phyloP scores from a whole-genome alignment of 805 yeast species.

The Candida sakaeoensis region DNA sequence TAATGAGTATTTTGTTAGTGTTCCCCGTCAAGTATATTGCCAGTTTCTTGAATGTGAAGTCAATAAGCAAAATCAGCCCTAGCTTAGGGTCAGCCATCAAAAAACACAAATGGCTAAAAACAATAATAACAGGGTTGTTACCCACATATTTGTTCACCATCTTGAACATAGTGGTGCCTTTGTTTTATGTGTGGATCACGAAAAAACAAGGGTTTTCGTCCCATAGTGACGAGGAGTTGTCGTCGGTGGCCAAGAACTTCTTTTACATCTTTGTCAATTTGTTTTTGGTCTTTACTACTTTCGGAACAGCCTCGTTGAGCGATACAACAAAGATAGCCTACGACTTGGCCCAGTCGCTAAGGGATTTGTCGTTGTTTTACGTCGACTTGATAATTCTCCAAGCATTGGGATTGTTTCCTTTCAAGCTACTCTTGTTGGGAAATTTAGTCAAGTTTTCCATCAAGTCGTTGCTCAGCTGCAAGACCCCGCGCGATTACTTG shows the following conservation, averaged over 20 bases:
- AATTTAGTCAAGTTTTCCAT: slow-evolving; percentile 68
- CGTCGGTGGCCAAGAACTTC: slow-evolving; percentile 88
- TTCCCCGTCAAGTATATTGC: slow-evolving; percentile 85
- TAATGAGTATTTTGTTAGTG: slow-evolving; percentile 68
- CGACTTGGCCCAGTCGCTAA: slow-evolving; percentile 77
- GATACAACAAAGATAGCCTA: slow-evolving; percentile 89
- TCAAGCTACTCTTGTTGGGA: slow-evolving; percentile 78
- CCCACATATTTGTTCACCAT: slow-evolving; percentile 91
- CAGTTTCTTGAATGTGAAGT: slow-evolving; percentile 70
- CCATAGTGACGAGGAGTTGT: slow-evolving; percentile 86
- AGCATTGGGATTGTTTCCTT: slow-evolving; percentile 88
- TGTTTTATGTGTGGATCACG: slow-evolving; percentile 78
- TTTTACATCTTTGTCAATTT: slow-evolving; percentile 91
- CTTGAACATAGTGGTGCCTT: slow-evolving; percentile 80
- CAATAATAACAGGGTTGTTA: slow-evolving; percentile 78
- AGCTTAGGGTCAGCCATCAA: slow-evolving; percentile 65
- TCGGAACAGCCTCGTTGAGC: slow-evolving; percentile 85
- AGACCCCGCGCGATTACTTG: slow-evolving; percentile 79
- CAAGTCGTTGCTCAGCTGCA: slow-evolving; percentile 53
- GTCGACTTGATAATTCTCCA: slow-evolving; percentile 80
- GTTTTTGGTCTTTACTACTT: slow-evolving; percentile 89
- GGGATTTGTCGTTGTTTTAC: slow-evolving; percentile 79
- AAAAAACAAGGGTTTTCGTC: slow-evolving; percentile 85
- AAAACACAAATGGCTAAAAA: slow-evolving; percentile 66
- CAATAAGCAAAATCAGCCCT: slow-evolving; percentile 82